Conservation (phyloP, 2,329 filamentous ascomycete genomes). For the Colletotrichum tamarilloi region DNA sequence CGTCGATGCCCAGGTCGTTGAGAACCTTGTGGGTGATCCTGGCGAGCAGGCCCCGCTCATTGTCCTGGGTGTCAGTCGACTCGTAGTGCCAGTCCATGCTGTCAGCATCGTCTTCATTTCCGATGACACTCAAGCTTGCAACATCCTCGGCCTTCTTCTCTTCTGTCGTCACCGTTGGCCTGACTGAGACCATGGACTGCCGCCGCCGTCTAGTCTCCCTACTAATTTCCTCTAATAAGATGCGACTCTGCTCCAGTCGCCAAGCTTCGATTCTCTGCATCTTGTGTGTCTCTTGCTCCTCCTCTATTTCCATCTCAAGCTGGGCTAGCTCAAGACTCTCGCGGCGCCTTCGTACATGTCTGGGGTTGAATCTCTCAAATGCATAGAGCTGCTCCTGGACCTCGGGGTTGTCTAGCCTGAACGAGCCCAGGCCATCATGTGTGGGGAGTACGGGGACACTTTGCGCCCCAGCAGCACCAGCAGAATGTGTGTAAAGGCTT, state of each 20-base stretch:
- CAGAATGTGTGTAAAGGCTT: slow-evolving; percentile 52
- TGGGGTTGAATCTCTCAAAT: slow-evolving; percentile 87
- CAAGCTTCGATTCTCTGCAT: slow-evolving; percentile 89
- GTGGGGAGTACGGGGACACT: slow-evolving; percentile 81
- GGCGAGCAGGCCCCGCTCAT: slow-evolving; percentile 79
- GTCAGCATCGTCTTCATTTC: slow-evolving; percentile 47
- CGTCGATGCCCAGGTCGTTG: slow-evolving; percentile 89
- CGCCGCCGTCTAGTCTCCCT: slow-evolving; percentile 80
- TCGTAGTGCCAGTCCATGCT: slow-evolving; percentile 66
- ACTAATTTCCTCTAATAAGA: slow-evolving; percentile 89
- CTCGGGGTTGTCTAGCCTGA: slow-evolving; percentile 71
- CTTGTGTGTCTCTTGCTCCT: slow-evolving; percentile 75
- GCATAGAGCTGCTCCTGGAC: slow-evolving; percentile 89
- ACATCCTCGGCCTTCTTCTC: slow-evolving; percentile 47
- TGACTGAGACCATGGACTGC: slow-evolving; percentile 66
- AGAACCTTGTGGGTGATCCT: slow-evolving; percentile 88
- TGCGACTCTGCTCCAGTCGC: slow-evolving; percentile 89
- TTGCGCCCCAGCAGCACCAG: slow-evolving; percentile 61
- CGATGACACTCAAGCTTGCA: slow-evolving; percentile 43
- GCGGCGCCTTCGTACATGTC: slow-evolving; percentile 66
- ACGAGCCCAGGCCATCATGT: slow-evolving; percentile 92
- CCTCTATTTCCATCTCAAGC: slow-evolving; percentile 63
- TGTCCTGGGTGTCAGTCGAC: slow-evolving; percentile 52
- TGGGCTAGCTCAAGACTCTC: slow-evolving; percentile 65
- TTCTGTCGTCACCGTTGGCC: slow-evolving; percentile 42